Evolutionary conservation across 2,329 filamentous ascomycete species (phyloP).

Genomic region (Penicillium hesseltinei): DNA sequence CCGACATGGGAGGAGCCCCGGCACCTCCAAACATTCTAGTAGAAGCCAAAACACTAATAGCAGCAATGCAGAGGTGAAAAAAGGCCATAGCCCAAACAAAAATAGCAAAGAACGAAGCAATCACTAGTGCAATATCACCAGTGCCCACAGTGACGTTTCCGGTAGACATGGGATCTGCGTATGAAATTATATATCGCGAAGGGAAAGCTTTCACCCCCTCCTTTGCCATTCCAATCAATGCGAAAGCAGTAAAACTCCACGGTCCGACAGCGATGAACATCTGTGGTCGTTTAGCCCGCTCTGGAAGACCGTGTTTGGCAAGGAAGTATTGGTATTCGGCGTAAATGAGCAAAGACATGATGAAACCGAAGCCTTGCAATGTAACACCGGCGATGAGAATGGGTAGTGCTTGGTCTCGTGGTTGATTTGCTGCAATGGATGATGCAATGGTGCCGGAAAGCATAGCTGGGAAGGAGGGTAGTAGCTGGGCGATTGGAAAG

Average conservation of each 20-base stretch:
- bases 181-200: slow-evolving; percentile 30
- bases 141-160: not conserved
- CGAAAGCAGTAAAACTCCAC: slow-evolving; percentile 44
- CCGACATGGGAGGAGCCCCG: slow-evolving; percentile 5
- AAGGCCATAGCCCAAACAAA: slow-evolving; percentile 52
- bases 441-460: slow-evolving; percentile 40
- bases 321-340: slow-evolving; percentile 44
- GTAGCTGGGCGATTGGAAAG: not conserved
- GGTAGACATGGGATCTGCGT: not conserved
- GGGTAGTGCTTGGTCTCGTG: slow-evolving; percentile 32
- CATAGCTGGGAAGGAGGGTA: slow-evolving; percentile 29
- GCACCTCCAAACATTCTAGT: not conserved
- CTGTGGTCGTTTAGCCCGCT: slow-evolving; percentile 41
- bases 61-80: slow-evolving; percentile 52
- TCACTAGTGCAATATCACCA: slow-evolving; percentile 37
- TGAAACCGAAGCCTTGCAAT: slow-evolving; percentile 48
- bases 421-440: slow-evolving; percentile 32
- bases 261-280: slow-evolving; percentile 57
- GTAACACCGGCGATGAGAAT: slow-evolving; percentile 47
- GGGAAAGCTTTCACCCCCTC: slow-evolving; percentile 34
- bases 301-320: slow-evolving; percentile 45
- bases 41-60: slow-evolving; percentile 34
- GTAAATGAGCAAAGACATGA: slow-evolving; percentile 47
- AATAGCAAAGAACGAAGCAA: slow-evolving; percentile 44
- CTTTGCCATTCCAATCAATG: slow-evolving; percentile 49